Evolutionary conservation across 1,284 basidiomycete species (phyloP), one percentile per base, ranked within the genome.

Genomic region (Schizopora paradoxa): DNA sequence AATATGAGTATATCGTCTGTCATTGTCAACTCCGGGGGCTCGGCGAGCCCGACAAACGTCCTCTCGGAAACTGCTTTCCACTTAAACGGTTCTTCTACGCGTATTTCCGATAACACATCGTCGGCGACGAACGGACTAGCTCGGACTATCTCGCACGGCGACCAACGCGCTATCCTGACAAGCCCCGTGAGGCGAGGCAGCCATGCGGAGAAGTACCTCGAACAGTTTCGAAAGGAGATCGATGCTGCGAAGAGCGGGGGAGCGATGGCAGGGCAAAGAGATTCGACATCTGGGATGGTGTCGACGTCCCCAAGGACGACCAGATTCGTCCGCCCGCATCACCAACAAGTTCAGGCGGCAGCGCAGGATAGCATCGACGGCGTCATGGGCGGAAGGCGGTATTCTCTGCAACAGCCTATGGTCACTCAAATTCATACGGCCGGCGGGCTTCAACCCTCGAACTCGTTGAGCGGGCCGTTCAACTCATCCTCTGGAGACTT

Each of bases 131-230:
- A 40, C 47, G 59, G 4, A 43, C 54, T 11, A 50, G 35, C 14
- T 32, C 50, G 21, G 46, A 44, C 26, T 46, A 44, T 29, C 29
- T 47, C 41, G 41, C 38, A 35, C 29, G 53, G 45, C 48, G 52
- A 21, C 11, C 40, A 48, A 6, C 31, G 40, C 11, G 21, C 8
- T 10, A 34, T 34, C 14, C 16, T 22, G 36, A 36, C 43, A 5
- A 44, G 22, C n/a, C 53, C 47, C 11, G 27, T 48, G 0, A 55
- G 59, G 3, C 57, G 58, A 23, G 37, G 57, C 13, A 66, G 66
- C 47, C 61, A 58, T n/a, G 67, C 67, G 2, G 64, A 67, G 49
- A 54, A 53, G 16, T 65, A 66, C 6, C 58, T 66, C 19, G 66
- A 66, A 41, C 58, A 61, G 41, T 58, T 66, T 21, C 60, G 59